phyloP scores from a whole-genome alignment of 345 rosid genomes.

The Gossypium longicalyx region DNA sequence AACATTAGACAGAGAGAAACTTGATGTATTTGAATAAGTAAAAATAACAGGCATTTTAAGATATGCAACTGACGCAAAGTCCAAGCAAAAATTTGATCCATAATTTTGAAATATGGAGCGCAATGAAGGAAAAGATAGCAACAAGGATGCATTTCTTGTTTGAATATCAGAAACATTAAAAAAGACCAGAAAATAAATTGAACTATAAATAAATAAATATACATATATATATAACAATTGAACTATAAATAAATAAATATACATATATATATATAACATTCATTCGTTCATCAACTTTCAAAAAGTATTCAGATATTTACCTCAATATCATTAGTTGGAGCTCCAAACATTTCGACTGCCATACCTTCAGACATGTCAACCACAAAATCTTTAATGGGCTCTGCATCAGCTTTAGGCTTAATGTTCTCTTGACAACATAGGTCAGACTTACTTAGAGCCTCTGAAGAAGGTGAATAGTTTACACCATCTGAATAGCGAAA shows the following conservation, averaged over 20 bases:
- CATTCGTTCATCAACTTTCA: neutral
- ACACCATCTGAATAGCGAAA: conserved; percentile 40
- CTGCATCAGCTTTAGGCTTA: conserved; percentile 22
- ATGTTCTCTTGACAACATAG: conserved; percentile 22
- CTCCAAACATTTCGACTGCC: conserved; percentile 74
- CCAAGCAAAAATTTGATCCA: neutral
- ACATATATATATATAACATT: neutral
- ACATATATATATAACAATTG: neutral
- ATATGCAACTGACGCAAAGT: no score
- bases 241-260: neutral
- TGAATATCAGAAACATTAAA: neutral
- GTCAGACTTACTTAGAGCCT: conserved; percentile 27
- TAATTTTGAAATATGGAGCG: neutral
- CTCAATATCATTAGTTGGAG: conserved; percentile 48
- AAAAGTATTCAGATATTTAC: conserved; percentile 28
- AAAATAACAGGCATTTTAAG: neutral
- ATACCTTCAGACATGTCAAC: conserved; percentile 78
- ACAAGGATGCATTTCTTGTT: neutral
- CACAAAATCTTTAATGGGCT: conserved; percentile 31
- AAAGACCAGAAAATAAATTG: neutral
- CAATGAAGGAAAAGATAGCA: neutral
- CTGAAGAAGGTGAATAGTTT: conserved; percentile 16
- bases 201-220: neutral
- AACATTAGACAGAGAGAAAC: neutral
- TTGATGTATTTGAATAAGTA: neutral